Conservation (phyloP, 495 filamentous ascomycete species). For the Aspergillus carlsbadensis region DNA sequence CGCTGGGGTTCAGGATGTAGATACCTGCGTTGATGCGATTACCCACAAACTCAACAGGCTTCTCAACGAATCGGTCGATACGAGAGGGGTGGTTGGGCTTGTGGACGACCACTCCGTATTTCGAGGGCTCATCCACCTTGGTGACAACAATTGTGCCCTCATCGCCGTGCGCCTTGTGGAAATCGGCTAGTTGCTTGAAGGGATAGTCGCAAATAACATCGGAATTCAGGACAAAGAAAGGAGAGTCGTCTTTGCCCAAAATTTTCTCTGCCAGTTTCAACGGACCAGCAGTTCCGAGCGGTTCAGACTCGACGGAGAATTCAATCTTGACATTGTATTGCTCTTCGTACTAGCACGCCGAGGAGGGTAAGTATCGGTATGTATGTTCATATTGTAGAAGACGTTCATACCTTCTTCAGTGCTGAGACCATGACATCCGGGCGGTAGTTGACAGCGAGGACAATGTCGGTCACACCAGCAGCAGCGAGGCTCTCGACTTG, state of each 20-base stretch:
- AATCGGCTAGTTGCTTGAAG: conserved; percentile 79
- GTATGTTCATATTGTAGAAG: neutral
- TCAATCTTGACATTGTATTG: conserved; percentile 90
- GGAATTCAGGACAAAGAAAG: conserved; percentile 99
- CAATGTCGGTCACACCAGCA: conserved; percentile 96
- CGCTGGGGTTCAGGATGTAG: conserved; percentile 95
- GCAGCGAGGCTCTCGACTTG: conserved; percentile 94
- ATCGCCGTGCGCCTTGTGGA: conserved; percentile 89
- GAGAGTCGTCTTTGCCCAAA: conserved; percentile 85
- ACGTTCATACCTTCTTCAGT: conserved; percentile 58
- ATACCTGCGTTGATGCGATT: conserved; percentile 99
- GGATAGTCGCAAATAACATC: conserved; percentile 99
- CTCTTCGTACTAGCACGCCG: conserved; percentile 70
- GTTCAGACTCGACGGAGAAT: conserved; percentile 95
- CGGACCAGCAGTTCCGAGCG: conserved; percentile 92
- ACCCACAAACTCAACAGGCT: conserved; percentile 98
- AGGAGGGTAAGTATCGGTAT: neutral
- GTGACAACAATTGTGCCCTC: conserved; percentile 99
- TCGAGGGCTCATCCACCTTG: conserved; percentile 98
- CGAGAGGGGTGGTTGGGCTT: conserved; percentile 87
- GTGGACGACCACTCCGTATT: conserved; percentile 99
- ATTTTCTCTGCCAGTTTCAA: conserved; percentile 95
- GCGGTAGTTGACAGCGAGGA: conserved; percentile 97
- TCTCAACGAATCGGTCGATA: conserved; percentile 99
- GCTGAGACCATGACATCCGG: conserved; percentile 89